Percentiles rank a stretch among this genome's conserved stretches.
These are phyloP conservation scores for Nakaseomyces glabratus DNA, from an alignment of 1,139 yeast species.

Conservation along the genomic window DNA sequence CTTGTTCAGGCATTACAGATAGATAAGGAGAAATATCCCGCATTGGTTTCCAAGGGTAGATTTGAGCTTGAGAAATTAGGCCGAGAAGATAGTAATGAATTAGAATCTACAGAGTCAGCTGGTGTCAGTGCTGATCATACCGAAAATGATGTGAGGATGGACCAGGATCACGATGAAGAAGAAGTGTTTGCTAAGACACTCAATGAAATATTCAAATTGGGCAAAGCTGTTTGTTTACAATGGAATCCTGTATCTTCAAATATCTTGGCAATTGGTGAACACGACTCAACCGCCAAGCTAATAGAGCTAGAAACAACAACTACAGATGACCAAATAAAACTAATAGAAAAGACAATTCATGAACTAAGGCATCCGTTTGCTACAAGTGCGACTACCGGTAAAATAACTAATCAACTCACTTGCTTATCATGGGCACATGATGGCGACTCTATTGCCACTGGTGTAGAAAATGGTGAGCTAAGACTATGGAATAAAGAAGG, in stretches of 20 bases:
- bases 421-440: slow-evolving; percentile 55
- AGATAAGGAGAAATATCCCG: slow-evolving; percentile 29
- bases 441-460: slow-evolving; percentile 50
- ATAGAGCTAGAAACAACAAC: slow-evolving; percentile 11
- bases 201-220: slow-evolving; percentile 28
- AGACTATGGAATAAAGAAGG: slow-evolving; percentile 66
- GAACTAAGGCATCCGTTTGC: slow-evolving; percentile 26
- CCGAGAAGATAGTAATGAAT: slow-evolving; percentile 10
- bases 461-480: slow-evolving; percentile 54
- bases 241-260: slow-evolving; percentile 36
- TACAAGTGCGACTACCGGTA: slow-evolving; percentile 15
- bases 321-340: slow-evolving; percentile 1
- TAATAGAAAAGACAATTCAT: slow-evolving; percentile 6
- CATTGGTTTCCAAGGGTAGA: slow-evolving; percentile 27
- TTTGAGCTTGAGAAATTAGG: slow-evolving; percentile 23
- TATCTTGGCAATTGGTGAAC: slow-evolving; percentile 36
- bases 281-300: slow-evolving; percentile 34
- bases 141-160: slow-evolving; percentile 9
- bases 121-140: slow-evolving; percentile 12
- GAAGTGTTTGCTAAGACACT: slow-evolving; percentile 31
- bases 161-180: slow-evolving; percentile 15
- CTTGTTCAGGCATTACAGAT: slow-evolving; percentile 35
- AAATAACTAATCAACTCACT: slow-evolving; percentile 30
- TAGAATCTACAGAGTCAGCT: slow-evolving; percentile 12
- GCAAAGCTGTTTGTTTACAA: slow-evolving; percentile 31